Evolutionary conservation across 805 yeast genomes (phyloP), one percentile per base, ranked within the genome.

Genomic region (Scheffersomyces ergatensis): DNA sequence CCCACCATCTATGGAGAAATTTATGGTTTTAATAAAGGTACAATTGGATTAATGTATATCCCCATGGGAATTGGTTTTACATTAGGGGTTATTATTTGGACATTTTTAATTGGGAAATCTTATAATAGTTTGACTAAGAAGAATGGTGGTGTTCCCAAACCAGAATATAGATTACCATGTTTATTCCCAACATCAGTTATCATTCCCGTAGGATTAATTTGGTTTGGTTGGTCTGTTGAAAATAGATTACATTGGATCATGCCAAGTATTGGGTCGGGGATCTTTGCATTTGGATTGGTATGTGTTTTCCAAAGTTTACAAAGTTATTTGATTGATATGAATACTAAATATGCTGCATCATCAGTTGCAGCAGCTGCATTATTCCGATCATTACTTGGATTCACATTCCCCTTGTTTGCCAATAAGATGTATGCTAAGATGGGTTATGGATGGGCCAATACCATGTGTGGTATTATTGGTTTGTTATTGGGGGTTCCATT

Each of bases 301-400:
- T 60, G 66, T 31, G 71, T 61, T 5, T 67, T 67, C 48, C 72
- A 65, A 45, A 49, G 64, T 1, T 58, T 61, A 31, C 72, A 65
- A 44, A 58, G 58, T 35, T 65, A 67, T 44, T 51, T 67, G 40
- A 66, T 67, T 39, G 72, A 67, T 40, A 65, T 64, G 70, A 65
- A 65, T 45, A 38, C 43, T 6, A 48, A 61, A 34, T 65, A 59
- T 37, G 67, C 70, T 16, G 72, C 72, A 11, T 55, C 63, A 26
- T 58, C 70, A 13, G 62, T 67, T 4, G 72, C 72, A 2, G 71
- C 73, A 2, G 70, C 70, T 3, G 70, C 72, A n/a, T 53, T 67
- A 23, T 66, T 67, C 48, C 51, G 73, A 36, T 63, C 65, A 16
- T 46, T 62, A 14, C 63, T 67, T 48, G 73, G 72, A 11, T 66